These are phyloP conservation scores for Ramaria sp. DNA, from an alignment of 768 basidiomycete species.

Conservation along the genomic window DNA sequence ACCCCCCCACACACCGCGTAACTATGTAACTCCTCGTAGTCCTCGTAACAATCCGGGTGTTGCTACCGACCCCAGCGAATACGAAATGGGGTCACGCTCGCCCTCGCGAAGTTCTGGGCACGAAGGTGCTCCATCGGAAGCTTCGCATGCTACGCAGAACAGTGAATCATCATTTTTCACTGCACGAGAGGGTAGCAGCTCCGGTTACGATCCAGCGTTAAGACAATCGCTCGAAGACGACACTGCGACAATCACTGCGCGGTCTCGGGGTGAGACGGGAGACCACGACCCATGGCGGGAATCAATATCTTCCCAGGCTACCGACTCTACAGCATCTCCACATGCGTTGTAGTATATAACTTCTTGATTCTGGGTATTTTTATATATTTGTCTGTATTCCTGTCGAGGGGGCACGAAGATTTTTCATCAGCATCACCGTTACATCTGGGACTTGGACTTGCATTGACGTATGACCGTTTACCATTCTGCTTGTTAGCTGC, in stretches of 20 bases:
- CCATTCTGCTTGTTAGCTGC: too few species aligned
- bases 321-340: background rate
- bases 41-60: background rate
- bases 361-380: background rate
- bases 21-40: background rate
- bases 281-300: conserved; percentile 1
- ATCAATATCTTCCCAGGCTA: background rate
- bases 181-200: background rate
- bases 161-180: conserved; percentile 2
- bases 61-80: background rate
- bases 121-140: background rate
- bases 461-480: too few species aligned
- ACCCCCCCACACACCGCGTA: background rate
- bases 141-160: background rate
- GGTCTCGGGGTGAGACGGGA: background rate
- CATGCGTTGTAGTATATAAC: background rate
- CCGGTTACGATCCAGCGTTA: too few species aligned
- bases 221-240: background rate
- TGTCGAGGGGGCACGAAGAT: too few species aligned
- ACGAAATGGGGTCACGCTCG: background rate
- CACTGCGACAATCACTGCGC: background rate
- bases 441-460: too few species aligned
- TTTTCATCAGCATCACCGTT: too few species aligned
- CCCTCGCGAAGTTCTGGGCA: background rate
- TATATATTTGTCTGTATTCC: background rate